phyloP scores from a whole-genome alignment of 169 alveolate species.

The Cryptosporidium sp. region DNA sequence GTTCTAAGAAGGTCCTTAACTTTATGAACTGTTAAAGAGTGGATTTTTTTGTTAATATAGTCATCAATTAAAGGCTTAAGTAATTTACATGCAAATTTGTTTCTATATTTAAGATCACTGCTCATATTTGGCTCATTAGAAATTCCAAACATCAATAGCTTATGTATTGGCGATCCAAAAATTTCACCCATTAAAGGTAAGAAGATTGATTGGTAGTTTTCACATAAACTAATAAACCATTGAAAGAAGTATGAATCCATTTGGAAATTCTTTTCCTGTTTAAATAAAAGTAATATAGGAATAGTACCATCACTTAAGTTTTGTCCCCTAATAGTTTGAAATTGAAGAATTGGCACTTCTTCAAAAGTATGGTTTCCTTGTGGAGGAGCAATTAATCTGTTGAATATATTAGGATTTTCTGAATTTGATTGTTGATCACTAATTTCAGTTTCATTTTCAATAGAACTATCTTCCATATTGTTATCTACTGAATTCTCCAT shows the following conservation, averaged over 20 bases:
- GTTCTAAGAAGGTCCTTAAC: neutral
- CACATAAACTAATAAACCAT: constrained; percentile 54
- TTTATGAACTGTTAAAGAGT: neutral
- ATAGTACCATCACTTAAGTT: neutral
- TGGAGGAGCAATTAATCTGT: neutral
- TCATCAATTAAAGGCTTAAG: constrained; percentile 24
- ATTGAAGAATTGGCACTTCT: neutral
- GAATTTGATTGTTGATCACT: neutral
- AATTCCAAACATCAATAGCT: constrained; percentile 33
- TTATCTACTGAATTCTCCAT: neutral
- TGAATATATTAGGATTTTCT: neutral
- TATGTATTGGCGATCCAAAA: constrained; percentile 41
- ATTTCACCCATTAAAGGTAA: constrained; percentile 45
- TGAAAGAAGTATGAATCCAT: constrained; percentile 67
- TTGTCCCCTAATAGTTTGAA: neutral
- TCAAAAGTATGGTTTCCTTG: neutral
- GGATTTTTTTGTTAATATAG: neutral
- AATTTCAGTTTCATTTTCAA: neutral
- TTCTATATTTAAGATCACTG: neutral
- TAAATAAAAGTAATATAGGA: constrained; percentile 17
- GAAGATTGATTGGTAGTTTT: constrained; percentile 38
- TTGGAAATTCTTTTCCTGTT: constrained; percentile 21
- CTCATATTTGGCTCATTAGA: neutral
- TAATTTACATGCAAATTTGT: neutral
- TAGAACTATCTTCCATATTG: neutral